Base-by-base conservation (phyloP, 1,284 basidiomycete species). In the Ganoderma leucocontextum region DNA sequence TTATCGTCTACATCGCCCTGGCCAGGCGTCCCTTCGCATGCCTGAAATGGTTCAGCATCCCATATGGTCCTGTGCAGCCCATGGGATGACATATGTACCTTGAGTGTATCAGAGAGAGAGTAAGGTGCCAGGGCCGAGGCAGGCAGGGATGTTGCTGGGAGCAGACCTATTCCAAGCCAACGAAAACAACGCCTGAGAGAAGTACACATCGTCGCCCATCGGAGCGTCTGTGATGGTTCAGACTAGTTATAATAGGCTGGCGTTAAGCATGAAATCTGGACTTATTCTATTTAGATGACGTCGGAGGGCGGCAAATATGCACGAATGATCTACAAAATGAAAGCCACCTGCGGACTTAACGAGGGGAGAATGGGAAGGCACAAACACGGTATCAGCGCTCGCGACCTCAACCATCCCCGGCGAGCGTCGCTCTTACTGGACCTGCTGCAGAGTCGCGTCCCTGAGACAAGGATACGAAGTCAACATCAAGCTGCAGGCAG, bases 1-100 rank as follows among this genome's bases (percentile, higher is more conserved):
- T 47, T 60, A 25, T 67, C 62, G 9, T 64, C 5, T 2, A 47
- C 1, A 8, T 36, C 19, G 10, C 25, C 17, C 4, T 59, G 15
- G 15, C 57, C 55, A 10, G 35, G 25, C 10, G 52, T 38, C n/a
- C 70, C 70, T 39, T 58, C 44, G 58, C 70, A 72, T 17, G 63
- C 70, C 70, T 72, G 52, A 19, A 13, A 17, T n/a, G 13, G 25
- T 2, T 36, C 25, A 62, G 33, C 4, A 36, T n/a, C 17, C n/a
- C n/a, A n/a, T n/a, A 12, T 29, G 3, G 33, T 57, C 19, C 9
- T 2, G 33, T 12, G 7, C 35, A 12, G 15, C 17, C 15, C 15
- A 47, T 2, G 35, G 15, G 33, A 22, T n/a, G 17, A 47, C 55
- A 13, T 41, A 47, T 55, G 7, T 41, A 64, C 63, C 22, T 58